These are phyloP conservation scores for Heterobasidion occidentale DNA, from an alignment of 1,284 basidiomycete genomes.

Conservation along the genomic window DNA sequence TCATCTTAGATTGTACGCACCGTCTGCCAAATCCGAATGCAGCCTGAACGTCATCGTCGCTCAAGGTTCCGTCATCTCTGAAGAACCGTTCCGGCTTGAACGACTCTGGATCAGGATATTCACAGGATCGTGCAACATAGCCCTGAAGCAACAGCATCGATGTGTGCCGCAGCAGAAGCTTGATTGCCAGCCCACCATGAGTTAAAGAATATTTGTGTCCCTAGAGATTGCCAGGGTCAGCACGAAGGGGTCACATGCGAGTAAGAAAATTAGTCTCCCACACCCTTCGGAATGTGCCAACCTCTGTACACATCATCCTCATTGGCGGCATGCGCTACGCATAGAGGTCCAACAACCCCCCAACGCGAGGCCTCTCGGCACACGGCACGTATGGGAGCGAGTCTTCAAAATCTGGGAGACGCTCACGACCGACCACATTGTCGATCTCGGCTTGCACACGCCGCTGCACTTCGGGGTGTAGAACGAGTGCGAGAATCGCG, in stretches of 20 bases:
- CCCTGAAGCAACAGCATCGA: slow-evolving; percentile 10
- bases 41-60: slow-evolving; percentile 7
- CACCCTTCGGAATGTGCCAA: slow-evolving; percentile 13
- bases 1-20: background rate
- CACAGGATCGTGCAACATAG: slow-evolving; percentile 18
- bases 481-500: background rate
- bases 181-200: slow-evolving; percentile 23
- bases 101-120: slow-evolving; percentile 16
- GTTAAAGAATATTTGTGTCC: slow-evolving; percentile 21
- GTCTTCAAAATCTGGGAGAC: slow-evolving; percentile 14
- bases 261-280: background rate
- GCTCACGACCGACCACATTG: slow-evolving; percentile 12
- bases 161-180: background rate
- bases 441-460: slow-evolving; percentile 20
- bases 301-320: slow-evolving; percentile 16
- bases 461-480: slow-evolving; percentile 16
- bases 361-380: slow-evolving; percentile 19
- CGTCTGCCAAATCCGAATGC: slow-evolving; percentile 11
- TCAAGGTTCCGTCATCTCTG: slow-evolving; percentile 5
- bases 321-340: slow-evolving; percentile 5
- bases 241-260: background rate
- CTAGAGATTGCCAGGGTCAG: slow-evolving; percentile 6
- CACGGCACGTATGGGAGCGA: slow-evolving; percentile 14
- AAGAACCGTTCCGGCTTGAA: slow-evolving; percentile 22
- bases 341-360: slow-evolving; percentile 8